Base-by-base conservation (phyloP, 164 flowering plant species). In the grape (Vitis vinifera) region DNA sequence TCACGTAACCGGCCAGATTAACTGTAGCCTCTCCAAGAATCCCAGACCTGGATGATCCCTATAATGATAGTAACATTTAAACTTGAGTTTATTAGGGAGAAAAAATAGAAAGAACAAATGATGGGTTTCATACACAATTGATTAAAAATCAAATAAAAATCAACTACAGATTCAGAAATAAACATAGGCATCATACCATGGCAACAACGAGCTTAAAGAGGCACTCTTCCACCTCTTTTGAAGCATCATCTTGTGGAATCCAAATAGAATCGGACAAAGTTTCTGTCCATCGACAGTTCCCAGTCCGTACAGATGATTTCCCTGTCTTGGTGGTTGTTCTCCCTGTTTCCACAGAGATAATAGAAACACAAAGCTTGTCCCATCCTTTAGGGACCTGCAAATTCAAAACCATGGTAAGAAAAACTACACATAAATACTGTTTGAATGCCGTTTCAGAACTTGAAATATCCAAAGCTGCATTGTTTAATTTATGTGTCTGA, bases 381-480 rank as follows among this genome's bases (percentile, higher is more conserved):
- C 92, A 86, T 71, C 88, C 92, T 81, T 80, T 86, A 14, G 90
- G 90, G 9, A 88, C 92, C 92, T 88, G 73, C 65, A 71, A 37
- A 47, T 27, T 15, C 31, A 44, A 15, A 44, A 19, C 0, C 4
- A 30, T 11, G 44, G 44, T n/a, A 62, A 47, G 37, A 9, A 14
- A 12, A 62, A 62, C 44, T 37, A 62, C 44, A 3, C 8, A 23
- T 9, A 59, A 59, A 68, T 11, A 37, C 44, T 37, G 44, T 37
- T 3, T 37, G 44, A 37, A 37, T 57, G 56, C n/a, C n/a, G 7
- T 53, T 53, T 53, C n/a, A 53, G 56, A 5, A 53, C 56, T 53
- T 37, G 56, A 53, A 53, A 13, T 3, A 53, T 13, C 56, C 8
- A 53, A 53, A 53, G 56, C 1, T 11, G 17, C 56, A 53, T 53